phyloP scores from a whole-genome alignment of 108 stramenopile genomes.

The Skeletonema potamos region DNA sequence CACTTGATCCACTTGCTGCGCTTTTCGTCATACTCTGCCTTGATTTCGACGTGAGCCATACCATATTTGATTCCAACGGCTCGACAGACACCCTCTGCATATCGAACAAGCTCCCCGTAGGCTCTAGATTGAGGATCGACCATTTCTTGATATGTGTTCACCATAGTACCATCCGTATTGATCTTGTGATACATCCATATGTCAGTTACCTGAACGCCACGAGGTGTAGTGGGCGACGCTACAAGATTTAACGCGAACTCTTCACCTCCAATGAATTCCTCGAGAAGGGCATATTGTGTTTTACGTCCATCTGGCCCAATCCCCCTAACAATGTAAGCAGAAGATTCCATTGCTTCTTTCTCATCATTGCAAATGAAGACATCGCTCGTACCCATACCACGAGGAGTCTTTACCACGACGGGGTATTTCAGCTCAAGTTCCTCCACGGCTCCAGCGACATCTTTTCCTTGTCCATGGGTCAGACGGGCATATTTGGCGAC shows the following conservation, averaged over 20 bases:
- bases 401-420: slow-evolving; percentile 61
- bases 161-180: slow-evolving; percentile 45
- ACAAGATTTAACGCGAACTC: slow-evolving; percentile 61
- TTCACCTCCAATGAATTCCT: slow-evolving; percentile 57
- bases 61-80: slow-evolving; percentile 69
- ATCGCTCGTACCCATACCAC: slow-evolving; percentile 53
- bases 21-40: slow-evolving; percentile 36
- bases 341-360: slow-evolving; percentile 36
- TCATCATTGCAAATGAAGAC: slow-evolving; percentile 58
- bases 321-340: slow-evolving; percentile 46
- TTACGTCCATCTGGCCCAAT: slow-evolving; percentile 58
- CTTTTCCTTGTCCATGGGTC: slow-evolving; percentile 41
- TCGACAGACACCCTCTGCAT: slow-evolving; percentile 58
- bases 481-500: slow-evolving; percentile 61
- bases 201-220: slow-evolving; percentile 60
- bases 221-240: slow-evolving; percentile 49
- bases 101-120: slow-evolving; percentile 37
- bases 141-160: slow-evolving; percentile 56
- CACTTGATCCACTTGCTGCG: slow-evolving; percentile 34
- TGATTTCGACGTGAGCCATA: slow-evolving; percentile 52
- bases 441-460: slow-evolving; percentile 44
- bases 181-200: slow-evolving; percentile 62
- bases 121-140: slow-evolving; percentile 45
- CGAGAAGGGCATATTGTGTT: slow-evolving; percentile 54
- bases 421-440: slow-evolving; percentile 56